A percentile compares a stretch with the other conserved stretches of the same genome.
phyloP scores from a whole-genome alignment of 306 rosid genomes.

The Ammopiptanthus mongolicus region DNA sequence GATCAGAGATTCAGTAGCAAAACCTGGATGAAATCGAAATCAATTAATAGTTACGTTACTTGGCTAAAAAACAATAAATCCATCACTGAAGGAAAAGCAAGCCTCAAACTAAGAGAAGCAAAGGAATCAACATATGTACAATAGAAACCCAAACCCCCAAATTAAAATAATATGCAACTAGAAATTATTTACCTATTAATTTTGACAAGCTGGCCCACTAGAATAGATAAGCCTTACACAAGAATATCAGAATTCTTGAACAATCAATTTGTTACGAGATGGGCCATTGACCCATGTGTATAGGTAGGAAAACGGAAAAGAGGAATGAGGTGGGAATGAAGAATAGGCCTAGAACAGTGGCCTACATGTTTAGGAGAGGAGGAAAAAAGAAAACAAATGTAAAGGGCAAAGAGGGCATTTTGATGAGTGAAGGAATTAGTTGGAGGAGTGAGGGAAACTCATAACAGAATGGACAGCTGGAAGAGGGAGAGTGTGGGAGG shows the following conservation, averaged over 20 bases:
- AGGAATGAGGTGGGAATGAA: not conserved
- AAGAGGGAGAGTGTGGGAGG: not conserved
- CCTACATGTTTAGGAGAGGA: not conserved
- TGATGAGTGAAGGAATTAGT: too few relatives aligned
- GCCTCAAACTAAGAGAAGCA: not conserved
- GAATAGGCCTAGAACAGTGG: not conserved
- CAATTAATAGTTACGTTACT: not conserved
- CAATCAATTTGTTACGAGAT: not conserved
- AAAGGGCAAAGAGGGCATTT: not conserved
- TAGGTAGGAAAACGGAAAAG: not conserved
- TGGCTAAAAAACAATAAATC: not conserved
- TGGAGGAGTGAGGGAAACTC: not conserved
- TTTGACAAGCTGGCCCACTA: not conserved
- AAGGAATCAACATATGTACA: not conserved
- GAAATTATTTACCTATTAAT: not conserved
- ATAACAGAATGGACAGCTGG: not conserved
- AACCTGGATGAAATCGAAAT: slow-evolving; percentile 42
- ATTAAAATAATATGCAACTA: not conserved
- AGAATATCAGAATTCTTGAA: not conserved
- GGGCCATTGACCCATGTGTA: not conserved
- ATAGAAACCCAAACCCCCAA: not conserved
- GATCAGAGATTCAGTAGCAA: slow-evolving; percentile 44
- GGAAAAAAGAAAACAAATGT: not conserved
- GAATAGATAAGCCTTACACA: not conserved
- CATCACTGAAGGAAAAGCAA: not conserved